A percentile compares a stretch with the other conserved stretches of the same genome.
Evolutionary conservation across 495 filamentous ascomycete genomes (phyloP).

Genomic region (Bombardia bombarda): DNA sequence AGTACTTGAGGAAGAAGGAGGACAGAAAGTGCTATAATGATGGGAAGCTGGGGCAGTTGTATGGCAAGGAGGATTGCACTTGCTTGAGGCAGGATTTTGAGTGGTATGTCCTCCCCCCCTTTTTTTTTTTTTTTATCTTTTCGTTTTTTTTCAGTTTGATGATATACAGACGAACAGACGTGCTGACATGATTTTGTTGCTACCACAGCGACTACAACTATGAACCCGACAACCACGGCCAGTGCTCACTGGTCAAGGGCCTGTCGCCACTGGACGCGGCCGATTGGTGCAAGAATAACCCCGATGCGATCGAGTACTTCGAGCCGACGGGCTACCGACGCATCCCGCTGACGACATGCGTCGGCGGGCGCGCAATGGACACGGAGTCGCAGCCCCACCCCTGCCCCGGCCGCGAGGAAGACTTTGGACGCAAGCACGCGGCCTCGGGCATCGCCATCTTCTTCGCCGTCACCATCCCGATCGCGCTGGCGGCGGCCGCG

Average conservation of each 20-base stretch:
- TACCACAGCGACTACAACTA: slow-evolving; percentile 82
- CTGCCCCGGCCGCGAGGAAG: slow-evolving; percentile 69
- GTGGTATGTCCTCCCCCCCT: slow-evolving; percentile 54
- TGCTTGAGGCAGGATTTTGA: slow-evolving; percentile 85
- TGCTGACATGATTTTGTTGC: neutral
- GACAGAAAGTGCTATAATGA: slow-evolving; percentile 72
- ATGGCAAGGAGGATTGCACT: slow-evolving; percentile 63
- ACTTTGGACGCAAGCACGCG: slow-evolving; percentile 61
- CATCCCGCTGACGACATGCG: slow-evolving; percentile 80
- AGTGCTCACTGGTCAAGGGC: slow-evolving; percentile 67
- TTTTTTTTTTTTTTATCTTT: neutral
- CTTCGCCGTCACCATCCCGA: slow-evolving; percentile 70
- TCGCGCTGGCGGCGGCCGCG: slow-evolving; percentile 55
- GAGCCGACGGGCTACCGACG: slow-evolving; percentile 83
- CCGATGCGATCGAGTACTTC: slow-evolving; percentile 62
- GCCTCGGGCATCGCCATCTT: slow-evolving; percentile 72
- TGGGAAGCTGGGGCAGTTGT: slow-evolving; percentile 54
- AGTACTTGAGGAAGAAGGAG: slow-evolving; percentile 83
- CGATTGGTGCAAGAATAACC: slow-evolving; percentile 58
- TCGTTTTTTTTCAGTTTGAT: neutral
- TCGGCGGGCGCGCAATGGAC: slow-evolving; percentile 64
- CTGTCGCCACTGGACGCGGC: slow-evolving; percentile 56
- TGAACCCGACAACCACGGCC: slow-evolving; percentile 63
- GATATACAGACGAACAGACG: neutral
- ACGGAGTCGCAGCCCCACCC: slow-evolving; percentile 44